A percentile compares a stretch with the other conserved stretches of the same genome.
phyloP scores from a whole-genome alignment of 169 alveolate species.

The Plasmodium cynomolgi region DNA sequence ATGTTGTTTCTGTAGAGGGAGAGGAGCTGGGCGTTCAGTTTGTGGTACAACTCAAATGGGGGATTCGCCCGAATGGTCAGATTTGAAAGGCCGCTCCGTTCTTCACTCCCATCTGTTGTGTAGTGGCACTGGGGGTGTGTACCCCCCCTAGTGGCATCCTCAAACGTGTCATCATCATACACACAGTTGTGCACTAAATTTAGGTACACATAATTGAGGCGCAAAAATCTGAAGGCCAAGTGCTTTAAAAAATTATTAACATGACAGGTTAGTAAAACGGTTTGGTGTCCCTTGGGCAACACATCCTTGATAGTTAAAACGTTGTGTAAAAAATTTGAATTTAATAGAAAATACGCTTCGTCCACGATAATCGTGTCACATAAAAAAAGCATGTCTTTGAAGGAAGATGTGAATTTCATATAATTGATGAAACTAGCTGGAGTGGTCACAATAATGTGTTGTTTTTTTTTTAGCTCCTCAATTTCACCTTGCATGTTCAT shows the following conservation, averaged over 20 bases:
- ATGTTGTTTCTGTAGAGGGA: conserved; percentile 19
- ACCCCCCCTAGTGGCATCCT: background rate
- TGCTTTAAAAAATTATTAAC: conserved; percentile 66
- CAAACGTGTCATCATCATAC: conserved; percentile 13
- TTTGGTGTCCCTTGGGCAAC: conserved; percentile 63
- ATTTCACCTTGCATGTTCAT: conserved; percentile 65
- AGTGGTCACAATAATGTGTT: conserved; percentile 58
- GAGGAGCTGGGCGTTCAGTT: conserved; percentile 20
- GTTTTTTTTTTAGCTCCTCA: conserved; percentile 52
- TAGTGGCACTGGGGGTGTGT: background rate
- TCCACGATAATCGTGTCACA: conserved; percentile 68
- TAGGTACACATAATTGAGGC: conserved; percentile 60
- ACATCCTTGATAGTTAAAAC: conserved; percentile 54
- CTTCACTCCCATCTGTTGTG: background rate
- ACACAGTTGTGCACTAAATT: conserved; percentile 64
- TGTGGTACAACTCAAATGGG: conserved; percentile 6
- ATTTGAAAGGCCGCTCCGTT: background rate
- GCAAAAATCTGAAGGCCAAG: conserved; percentile 54
- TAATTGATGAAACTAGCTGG: conserved; percentile 43
- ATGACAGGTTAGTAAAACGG: conserved; percentile 52
- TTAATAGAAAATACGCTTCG: conserved; percentile 61
- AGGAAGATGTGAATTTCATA: conserved; percentile 12
- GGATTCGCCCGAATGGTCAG: background rate
- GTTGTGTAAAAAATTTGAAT: conserved; percentile 43
- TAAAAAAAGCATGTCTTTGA: conserved; percentile 42